Base-by-base conservation (phyloP, 2,329 filamentous ascomycete species). In the Diplocarpon mali region DNA sequence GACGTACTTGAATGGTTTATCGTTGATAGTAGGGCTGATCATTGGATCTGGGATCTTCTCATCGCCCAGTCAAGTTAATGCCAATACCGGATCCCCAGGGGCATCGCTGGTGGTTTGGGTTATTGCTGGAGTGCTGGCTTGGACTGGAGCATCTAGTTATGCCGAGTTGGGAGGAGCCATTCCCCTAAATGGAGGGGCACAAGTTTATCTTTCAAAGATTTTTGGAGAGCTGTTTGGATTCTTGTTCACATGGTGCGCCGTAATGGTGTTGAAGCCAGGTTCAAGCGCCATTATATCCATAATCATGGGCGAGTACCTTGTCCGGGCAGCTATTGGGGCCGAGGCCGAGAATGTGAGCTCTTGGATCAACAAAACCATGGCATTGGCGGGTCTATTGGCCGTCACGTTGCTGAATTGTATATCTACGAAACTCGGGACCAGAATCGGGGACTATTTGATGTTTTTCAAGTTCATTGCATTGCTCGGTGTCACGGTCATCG, bases 31-130 rank as follows among this genome's bases (percentile, higher is more conserved):
- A 39, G 90, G 92, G 1, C 67, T 98, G 52, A 93, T 96, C 55
- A 96, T 98, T 60, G 92, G 92, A 2, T 93, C 86, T 17, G 92
- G 90, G 12, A 95, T 98, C 59, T 98, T 96, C 66, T 93, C 87
- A 3, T 93, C 87, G 16, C 90, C 90, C 0, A 88, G 86, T 44
- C 86, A 94, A 61, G 90, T 98, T 57, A 95, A 92, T 65, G 76
- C 76, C 44, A 93, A 93, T 62, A 87, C 86, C 30, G 92, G 90
- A 9, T 95, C 89, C 24, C 86, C 89, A 0, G 92, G 89, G 40
- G 90, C 89, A 13, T 81, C 89, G 1, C 68, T 98, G 40, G 73
- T 95, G n/a, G 80, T 95, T 4, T 98, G 90, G 90, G 72, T 79
- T 1, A 78, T 96, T 35, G 89, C 90, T 2, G 90, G 90, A n/a